These are phyloP conservation scores for Penicillium roqueforti DNA, from an alignment of 495 filamentous ascomycete species.

Conservation along the genomic window DNA sequence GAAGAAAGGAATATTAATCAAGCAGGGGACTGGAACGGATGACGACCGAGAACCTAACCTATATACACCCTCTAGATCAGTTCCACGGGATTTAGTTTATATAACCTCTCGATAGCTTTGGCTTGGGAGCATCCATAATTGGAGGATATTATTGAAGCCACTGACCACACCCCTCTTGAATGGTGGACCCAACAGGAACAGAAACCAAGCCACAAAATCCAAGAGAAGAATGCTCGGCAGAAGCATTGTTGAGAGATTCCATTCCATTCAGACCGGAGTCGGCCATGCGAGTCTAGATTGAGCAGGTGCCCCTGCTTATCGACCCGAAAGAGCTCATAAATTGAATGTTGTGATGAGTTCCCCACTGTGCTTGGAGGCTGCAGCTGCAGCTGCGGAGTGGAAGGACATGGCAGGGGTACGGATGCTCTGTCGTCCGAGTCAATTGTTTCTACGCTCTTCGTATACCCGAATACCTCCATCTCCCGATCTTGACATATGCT, in stretches of 20 bases:
- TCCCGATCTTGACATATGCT: background rate
- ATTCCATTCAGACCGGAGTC: background rate
- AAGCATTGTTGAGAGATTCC: background rate
- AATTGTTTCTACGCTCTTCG: background rate
- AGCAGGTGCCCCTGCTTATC: background rate
- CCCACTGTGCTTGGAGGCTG: background rate
- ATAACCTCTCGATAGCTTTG: background rate
- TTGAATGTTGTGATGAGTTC: background rate
- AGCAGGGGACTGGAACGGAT: background rate
- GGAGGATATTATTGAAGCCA: conserved; percentile 11
- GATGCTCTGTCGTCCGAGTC: background rate
- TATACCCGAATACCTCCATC: background rate
- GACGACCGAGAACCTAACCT: background rate
- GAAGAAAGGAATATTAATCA: background rate
- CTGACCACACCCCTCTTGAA: background rate
- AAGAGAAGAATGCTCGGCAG: background rate
- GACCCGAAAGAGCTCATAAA: background rate
- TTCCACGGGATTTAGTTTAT: background rate
- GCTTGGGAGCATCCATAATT: background rate
- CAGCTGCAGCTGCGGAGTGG: background rate
- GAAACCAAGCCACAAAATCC: background rate
- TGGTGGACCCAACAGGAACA: background rate
- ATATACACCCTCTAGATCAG: background rate
- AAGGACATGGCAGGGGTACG: background rate
- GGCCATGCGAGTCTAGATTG: background rate